phyloP scores from a whole-genome alignment of 352 stramenopile genomes.

The Pythium aristosporum region DNA sequence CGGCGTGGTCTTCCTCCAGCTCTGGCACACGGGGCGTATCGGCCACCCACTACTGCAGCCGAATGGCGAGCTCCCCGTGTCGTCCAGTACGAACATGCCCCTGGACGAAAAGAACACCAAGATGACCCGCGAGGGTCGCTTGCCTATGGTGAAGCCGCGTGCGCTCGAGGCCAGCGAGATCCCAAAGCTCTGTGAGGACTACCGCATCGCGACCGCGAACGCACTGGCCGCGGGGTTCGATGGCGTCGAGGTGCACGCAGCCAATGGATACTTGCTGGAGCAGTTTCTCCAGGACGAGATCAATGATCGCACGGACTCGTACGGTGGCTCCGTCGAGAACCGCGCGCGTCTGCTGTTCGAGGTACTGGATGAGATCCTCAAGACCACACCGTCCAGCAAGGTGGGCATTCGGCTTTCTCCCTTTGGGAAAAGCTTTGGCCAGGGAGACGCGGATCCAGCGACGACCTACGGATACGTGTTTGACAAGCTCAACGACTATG shows the following conservation, averaged over 20 bases:
- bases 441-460: conserved; percentile 45
- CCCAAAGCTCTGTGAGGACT: conserved; percentile 57
- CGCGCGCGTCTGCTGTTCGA: conserved; percentile 56
- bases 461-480: conserved; percentile 53
- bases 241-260: conserved; percentile 66
- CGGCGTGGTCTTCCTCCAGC: conserved; percentile 62
- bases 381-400: conserved; percentile 7
- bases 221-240: conserved; percentile 35
- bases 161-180: conserved; percentile 71
- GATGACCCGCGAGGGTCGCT: conserved; percentile 15
- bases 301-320: conserved; percentile 76
- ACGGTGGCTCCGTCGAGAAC: conserved; percentile 75
- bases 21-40: conserved; percentile 74
- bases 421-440: conserved; percentile 28
- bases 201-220: conserved; percentile 39
- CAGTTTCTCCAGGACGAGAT: conserved; percentile 63
- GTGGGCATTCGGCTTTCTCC: conserved; percentile 28
- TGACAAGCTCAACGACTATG: conserved; percentile 52
- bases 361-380: conserved; percentile 40
- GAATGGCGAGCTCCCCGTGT: conserved; percentile 33
- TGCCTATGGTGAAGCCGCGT: conserved; percentile 34
- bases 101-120: conserved; percentile 2
- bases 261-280: conserved; percentile 87
- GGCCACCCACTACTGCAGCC: conserved; percentile 35
- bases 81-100: conserved; percentile 10